Base-by-base conservation (phyloP, 2,329 filamentous ascomycete species). In the Verticillium zaregamsianum region DNA sequence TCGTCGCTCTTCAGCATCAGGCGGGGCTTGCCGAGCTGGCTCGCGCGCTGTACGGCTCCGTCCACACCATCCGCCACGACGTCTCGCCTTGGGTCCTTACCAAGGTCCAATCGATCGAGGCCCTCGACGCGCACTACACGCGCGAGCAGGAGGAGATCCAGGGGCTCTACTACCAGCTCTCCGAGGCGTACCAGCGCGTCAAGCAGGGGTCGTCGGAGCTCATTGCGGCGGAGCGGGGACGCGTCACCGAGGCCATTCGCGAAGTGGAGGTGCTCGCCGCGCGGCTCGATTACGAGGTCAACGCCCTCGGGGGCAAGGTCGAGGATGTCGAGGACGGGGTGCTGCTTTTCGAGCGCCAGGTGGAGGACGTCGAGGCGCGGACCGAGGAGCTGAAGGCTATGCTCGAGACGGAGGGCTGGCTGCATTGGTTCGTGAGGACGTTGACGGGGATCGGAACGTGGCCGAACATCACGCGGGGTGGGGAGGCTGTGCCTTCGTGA, bases 251-350 rank as follows among this genome's bases (percentile, higher is more conserved):
- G 70, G 83, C 84, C 17, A 80, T 93, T 64, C 90, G 90, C 72
- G 91, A 95, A 65, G 82, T 97, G 15, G 93, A 96, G 72, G 85
- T 90, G 25, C 79, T 96, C 45, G 87, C 90, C 3, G 92, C 92
- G 23, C 93, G 93, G 74, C 81, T 98, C 61, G 93, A 98, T 70
- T 98, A 98, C 74, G 94, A 97, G 78, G 89, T 97, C 64, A 86
- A 90, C 63, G 87, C 88, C 17, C 79, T 98, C n/a, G 82, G 87
- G 57, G 87, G 88, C 57, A 92, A 92, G 69, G 89, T 97, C 11
- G 84, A 91, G 68, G 94, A 98, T 70, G 90, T 97, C 9, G 93
- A 97, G 70, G 90, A 92, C 64, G 91, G 90, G 1, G 86, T 96
- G 0, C 79, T 77, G 12, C 90, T 93, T 64, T 96, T 96, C 73